Base-by-base conservation (phyloP, 306 rosid species). In the Pterocarpus santalinus region DNA sequence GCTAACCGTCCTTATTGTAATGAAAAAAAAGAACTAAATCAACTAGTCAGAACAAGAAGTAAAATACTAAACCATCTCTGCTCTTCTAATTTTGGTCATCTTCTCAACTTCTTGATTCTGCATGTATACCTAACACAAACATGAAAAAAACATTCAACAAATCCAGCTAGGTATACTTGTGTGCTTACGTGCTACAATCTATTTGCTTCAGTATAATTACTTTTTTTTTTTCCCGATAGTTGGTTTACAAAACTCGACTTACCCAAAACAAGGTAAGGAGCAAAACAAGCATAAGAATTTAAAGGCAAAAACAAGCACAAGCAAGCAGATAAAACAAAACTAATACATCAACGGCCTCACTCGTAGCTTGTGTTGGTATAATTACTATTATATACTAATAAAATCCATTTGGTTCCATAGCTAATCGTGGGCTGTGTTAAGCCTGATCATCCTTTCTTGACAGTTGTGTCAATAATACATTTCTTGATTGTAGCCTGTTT, bases 41-140 rank as follows among this genome's bases (percentile, higher is more conserved):
- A 72, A 72, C 15, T 52, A 51, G 56, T 17, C 14, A 11, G 2
- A 75, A 17, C 34, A 34, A 80, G 76, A 69, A 47, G 58, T 81
- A 68, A 83, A 72, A 80, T 72, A 43, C 30, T 58, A 22, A 53
- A 57, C 56, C 55, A 74, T 44, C 61, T 79, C 76, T 35, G 53
- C 33, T 68, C 22, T 75, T 79, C 49, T 39, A 41, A 39, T 17
- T 0, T 71, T 77, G 82, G 79, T 64, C 55, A 78, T 78, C 86
- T 17, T 30, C 80, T 74, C 86, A 83, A 72, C 83, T 46, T 77
- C 72, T 70, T 64, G 60, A 66, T 8, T 46, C 55, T 56, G 58
- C 80, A 55, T 55, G 14, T 36, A 55, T 16, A 77, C 65, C 80
- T 65, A 83, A 72, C 65, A 35, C 65, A 65, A 58, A 11, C 38